Percentiles rank a stretch among this genome's conserved stretches.
Evolutionary conservation across 495 filamentous ascomycete species (phyloP).

Genomic region (Penicillium cosmopolitanum): DNA sequence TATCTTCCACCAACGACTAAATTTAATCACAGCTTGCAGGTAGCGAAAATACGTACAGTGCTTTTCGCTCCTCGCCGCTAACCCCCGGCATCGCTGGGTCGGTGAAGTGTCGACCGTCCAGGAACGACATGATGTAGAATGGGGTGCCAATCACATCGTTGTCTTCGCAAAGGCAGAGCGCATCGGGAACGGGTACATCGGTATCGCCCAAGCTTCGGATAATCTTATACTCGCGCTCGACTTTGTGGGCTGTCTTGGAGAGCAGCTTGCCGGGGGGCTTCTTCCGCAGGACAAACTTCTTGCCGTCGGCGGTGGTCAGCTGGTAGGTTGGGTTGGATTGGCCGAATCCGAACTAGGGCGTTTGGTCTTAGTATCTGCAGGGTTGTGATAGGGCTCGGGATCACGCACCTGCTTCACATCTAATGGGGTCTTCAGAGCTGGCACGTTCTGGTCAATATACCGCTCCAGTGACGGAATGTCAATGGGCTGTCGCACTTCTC

Average conservation of each 20-base stretch:
- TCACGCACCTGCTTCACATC: conserved; percentile 80
- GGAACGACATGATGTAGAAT: conserved; percentile 96
- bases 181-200: conserved; percentile 83
- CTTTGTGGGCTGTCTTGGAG: conserved; percentile 90
- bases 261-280: conserved; percentile 92
- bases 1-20: too few relatives aligned
- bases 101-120: conserved; percentile 90
- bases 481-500: conserved; percentile 84
- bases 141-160: conserved; percentile 76
- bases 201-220: conserved; percentile 79
- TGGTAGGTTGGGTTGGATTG: conserved; percentile 98
- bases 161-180: conserved; percentile 88
- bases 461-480: conserved; percentile 74
- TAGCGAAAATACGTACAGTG: conserved; percentile 55
- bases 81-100: conserved; percentile 83
- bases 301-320: conserved; percentile 67
- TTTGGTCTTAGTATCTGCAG: conserved; percentile 12
- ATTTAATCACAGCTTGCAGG: too few relatives aligned
- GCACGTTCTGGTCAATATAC: conserved; percentile 75
- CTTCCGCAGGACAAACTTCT: conserved; percentile 85
- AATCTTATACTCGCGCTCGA: conserved; percentile 92
- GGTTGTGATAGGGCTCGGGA: not conserved
- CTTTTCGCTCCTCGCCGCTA: conserved; percentile 64
- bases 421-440: conserved; percentile 77
- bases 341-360: conserved; percentile 83